Conservation (phyloP, 2,329 filamentous ascomycete species). For the Catunica adiposa region DNA sequence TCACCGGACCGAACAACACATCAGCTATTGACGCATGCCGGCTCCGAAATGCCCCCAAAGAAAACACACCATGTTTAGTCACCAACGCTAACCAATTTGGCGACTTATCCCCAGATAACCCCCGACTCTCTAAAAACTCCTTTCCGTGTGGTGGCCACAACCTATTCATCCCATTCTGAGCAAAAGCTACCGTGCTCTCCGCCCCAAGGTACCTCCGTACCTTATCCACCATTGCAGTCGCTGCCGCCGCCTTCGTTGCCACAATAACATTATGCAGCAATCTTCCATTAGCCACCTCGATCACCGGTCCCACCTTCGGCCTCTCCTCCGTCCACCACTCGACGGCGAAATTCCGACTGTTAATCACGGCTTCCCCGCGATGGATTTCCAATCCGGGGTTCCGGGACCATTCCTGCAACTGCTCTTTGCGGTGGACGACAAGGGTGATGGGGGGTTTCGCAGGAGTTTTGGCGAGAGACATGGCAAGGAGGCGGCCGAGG, state of each 20-base stretch:
- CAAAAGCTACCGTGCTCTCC: slow-evolving; percentile 59
- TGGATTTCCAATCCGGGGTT: slow-evolving; percentile 30
- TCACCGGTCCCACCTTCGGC: slow-evolving; percentile 23
- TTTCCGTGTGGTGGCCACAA: slow-evolving; percentile 37
- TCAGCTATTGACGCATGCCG: slow-evolving; percentile 35
- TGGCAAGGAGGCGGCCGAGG: slow-evolving; percentile 63
- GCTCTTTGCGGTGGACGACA: slow-evolving; percentile 48
- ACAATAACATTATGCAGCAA: slow-evolving; percentile 59
- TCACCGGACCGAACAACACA: slow-evolving; percentile 31
- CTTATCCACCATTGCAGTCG: slow-evolving; percentile 41
- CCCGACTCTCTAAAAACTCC: slow-evolving; percentile 28
- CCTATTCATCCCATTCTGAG: slow-evolving; percentile 76
- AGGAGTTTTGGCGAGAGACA: slow-evolving; percentile 43
- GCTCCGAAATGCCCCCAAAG: slow-evolving; percentile 33
- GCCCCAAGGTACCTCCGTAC: slow-evolving; percentile 45
- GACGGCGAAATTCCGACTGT: slow-evolving; percentile 28
- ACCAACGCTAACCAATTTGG: slow-evolving; percentile 61
- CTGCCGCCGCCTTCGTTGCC: slow-evolving; percentile 55
- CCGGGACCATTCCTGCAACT: slow-evolving; percentile 31
- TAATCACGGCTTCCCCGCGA: slow-evolving; percentile 21
- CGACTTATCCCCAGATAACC: slow-evolving; percentile 19
- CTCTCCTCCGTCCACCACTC: slow-evolving; percentile 37
- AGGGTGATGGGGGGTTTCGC: slow-evolving; percentile 60
- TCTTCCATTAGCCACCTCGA: slow-evolving; percentile 25
- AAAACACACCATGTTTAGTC: slow-evolving; percentile 39